phyloP scores from a whole-genome alignment of 1,284 basidiomycete genomes.

The Tremellales sp. region DNA sequence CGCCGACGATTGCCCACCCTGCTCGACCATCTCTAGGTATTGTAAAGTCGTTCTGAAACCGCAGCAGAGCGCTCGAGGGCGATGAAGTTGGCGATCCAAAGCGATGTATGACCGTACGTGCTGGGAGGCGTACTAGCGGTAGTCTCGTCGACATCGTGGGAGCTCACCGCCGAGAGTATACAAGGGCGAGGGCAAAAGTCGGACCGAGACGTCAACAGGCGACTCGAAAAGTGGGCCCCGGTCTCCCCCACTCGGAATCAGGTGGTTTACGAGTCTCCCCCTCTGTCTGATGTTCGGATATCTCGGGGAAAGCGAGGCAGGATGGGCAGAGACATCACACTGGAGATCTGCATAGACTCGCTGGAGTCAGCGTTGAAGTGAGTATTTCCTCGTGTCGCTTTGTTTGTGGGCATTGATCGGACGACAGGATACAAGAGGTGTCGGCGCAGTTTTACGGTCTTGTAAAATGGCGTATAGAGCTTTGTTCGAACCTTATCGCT shows the following conservation, averaged over 20 bases:
- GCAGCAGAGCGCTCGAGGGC: not conserved
- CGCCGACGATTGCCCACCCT: conserved; percentile 67
- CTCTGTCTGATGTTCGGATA: not conserved
- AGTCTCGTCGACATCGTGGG: conserved; percentile 1
- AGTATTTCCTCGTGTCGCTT: no score
- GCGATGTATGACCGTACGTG: conserved; percentile 27
- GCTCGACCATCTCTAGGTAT: conserved; percentile 36
- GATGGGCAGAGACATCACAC: conserved; percentile 30
- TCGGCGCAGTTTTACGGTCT: not conserved
- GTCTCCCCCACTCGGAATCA: not conserved
- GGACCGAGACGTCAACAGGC: no score
- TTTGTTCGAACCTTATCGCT: conserved; percentile 62
- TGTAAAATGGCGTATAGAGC: conserved; percentile 55
- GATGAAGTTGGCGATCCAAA: conserved; percentile 28
- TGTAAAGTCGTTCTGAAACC: conserved; percentile 39
- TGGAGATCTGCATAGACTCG: conserved; percentile 77
- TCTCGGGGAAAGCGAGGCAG: not conserved
- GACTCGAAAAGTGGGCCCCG: no score
- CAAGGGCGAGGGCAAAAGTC: no score
- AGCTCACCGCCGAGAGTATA: no score
- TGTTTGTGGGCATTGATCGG: no score
- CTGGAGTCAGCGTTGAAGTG: conserved; percentile 58
- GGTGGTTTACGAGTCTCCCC: not conserved
- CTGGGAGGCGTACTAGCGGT: conserved; percentile 37
- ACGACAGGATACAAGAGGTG: not conserved